These are phyloP conservation scores for Paraphaeosphaeria sporulosa DNA, from an alignment of 2,329 filamentous ascomycete species.

Conservation along the genomic window DNA sequence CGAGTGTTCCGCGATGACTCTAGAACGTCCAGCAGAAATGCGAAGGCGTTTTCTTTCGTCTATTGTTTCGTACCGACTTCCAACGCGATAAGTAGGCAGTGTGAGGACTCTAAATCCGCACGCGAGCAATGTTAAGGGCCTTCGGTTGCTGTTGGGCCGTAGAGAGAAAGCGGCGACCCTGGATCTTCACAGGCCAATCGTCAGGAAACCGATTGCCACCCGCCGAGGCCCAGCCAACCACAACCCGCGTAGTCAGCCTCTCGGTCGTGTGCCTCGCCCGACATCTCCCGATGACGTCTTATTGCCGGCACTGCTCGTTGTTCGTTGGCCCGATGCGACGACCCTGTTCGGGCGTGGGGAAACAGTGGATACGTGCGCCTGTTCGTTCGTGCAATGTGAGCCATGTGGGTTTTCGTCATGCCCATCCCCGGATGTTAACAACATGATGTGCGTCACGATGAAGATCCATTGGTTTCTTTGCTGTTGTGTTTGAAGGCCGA, in stretches of 20 bases:
- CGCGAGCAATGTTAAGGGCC: conserved; percentile 19
- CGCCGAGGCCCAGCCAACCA: conserved; percentile 20
- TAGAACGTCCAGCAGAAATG: neutral
- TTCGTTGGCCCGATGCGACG: conserved; percentile 15
- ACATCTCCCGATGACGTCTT: conserved; percentile 32
- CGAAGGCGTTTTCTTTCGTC: neutral
- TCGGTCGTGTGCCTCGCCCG: conserved; percentile 20
- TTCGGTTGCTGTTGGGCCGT: neutral
- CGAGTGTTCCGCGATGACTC: conserved; percentile 17
- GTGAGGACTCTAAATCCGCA: conserved; percentile 10
- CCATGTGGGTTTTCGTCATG: neutral
- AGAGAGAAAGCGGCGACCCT: conserved; percentile 1
- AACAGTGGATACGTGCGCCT: neutral
- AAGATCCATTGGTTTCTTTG: neutral
- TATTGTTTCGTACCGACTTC: neutral
- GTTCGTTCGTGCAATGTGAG: neutral
- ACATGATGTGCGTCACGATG: neutral
- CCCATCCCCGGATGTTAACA: neutral
- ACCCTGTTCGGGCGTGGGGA: conserved; percentile 2
- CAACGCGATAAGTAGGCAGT: neutral
- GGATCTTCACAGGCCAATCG: conserved; percentile 11
- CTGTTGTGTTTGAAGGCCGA: neutral
- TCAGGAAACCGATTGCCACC: conserved; percentile 15
- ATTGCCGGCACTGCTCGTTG: conserved; percentile 2
- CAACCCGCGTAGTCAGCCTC: conserved; percentile 13